A percentile compares a stretch with the other conserved stretches of the same genome.
Evolutionary conservation across 345 rosid genomes (phyloP).

Genomic region (Syzygium jambos): DNA sequence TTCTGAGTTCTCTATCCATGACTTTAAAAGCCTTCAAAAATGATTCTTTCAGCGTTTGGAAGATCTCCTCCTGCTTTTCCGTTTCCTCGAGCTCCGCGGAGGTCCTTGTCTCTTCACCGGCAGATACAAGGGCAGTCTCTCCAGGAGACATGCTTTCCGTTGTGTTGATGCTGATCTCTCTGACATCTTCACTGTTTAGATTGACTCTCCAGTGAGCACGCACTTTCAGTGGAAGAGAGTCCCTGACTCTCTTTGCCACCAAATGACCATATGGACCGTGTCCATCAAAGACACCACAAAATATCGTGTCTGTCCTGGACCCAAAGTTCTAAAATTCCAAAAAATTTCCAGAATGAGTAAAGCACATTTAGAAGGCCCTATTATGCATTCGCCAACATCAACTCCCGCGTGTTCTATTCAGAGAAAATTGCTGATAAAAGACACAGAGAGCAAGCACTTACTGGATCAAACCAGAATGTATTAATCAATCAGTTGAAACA

Average conservation of each 20-base stretch:
- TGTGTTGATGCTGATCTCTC: constrained; percentile 39
- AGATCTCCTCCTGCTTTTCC: constrained; percentile 45
- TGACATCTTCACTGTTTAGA: constrained; percentile 40
- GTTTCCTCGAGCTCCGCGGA: constrained; percentile 37
- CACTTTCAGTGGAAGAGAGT: constrained; percentile 78
- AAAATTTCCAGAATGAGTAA: not conserved
- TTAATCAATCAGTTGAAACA: not conserved
- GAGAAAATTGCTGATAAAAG: not conserved
- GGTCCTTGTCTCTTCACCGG: constrained; percentile 57
- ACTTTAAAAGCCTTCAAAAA: constrained; percentile 87
- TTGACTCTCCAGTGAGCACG: constrained; percentile 74
- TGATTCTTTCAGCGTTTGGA: constrained; percentile 60
- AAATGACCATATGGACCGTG: constrained; percentile 96
- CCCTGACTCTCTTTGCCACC: constrained; percentile 97
- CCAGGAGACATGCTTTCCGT: constrained; percentile 45
- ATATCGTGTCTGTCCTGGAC: constrained; percentile 70
- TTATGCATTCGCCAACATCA: not conserved
- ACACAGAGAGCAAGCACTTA: not conserved
- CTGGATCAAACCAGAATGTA: not conserved
- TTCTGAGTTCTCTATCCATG: constrained; percentile 89
- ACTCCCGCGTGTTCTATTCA: not conserved
- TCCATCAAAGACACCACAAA: constrained; percentile 98
- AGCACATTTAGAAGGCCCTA: not conserved
- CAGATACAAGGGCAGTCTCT: constrained; percentile 46
- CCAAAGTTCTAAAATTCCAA: constrained; percentile 56